phyloP scores from a whole-genome alignment of 1,284 basidiomycete species.

The Pterula multifida region DNA sequence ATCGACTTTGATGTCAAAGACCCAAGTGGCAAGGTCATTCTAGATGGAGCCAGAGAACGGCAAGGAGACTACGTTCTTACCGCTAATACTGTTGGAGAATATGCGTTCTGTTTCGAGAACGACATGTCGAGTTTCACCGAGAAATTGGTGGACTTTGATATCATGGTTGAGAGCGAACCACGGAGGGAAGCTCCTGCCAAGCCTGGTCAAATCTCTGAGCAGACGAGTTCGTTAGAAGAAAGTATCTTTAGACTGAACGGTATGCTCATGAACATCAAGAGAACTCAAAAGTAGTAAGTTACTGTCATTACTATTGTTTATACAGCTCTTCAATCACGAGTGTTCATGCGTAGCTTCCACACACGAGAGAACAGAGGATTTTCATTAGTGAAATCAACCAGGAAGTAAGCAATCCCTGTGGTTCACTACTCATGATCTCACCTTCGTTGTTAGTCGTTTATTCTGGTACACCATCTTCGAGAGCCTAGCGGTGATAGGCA shows the following conservation, averaged over 20 bases:
- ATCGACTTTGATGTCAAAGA: conserved; percentile 92
- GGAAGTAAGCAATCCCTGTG: conserved; percentile 37
- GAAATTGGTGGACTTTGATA: conserved; percentile 94
- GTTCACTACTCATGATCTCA: conserved; percentile 15
- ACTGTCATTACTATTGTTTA: neutral
- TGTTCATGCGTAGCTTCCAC: conserved; percentile 45
- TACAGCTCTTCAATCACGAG: conserved; percentile 7
- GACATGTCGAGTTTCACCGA: conserved; percentile 84
- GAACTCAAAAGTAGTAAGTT: conserved; percentile 83
- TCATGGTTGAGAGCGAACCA: conserved; percentile 95
- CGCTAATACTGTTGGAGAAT: conserved; percentile 89
- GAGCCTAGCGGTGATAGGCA: conserved; percentile 62
- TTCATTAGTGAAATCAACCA: conserved; percentile 67
- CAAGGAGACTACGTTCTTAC: conserved; percentile 98
- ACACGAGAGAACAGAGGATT: conserved; percentile 76
- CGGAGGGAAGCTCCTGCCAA: conserved; percentile 72
- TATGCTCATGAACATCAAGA: conserved; percentile 76
- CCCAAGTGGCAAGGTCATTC: conserved; percentile 76
- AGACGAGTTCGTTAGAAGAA: conserved; percentile 86
- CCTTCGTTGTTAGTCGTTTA: conserved; percentile 43
- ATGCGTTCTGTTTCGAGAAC: conserved; percentile 97
- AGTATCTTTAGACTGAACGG: conserved; percentile 84
- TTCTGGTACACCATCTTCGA: conserved; percentile 87
- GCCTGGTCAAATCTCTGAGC: conserved; percentile 77
- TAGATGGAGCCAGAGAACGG: conserved; percentile 80